Conservation (phyloP, 2,329 filamentous ascomycete genomes). For the Sporothrix protearum region DNA sequence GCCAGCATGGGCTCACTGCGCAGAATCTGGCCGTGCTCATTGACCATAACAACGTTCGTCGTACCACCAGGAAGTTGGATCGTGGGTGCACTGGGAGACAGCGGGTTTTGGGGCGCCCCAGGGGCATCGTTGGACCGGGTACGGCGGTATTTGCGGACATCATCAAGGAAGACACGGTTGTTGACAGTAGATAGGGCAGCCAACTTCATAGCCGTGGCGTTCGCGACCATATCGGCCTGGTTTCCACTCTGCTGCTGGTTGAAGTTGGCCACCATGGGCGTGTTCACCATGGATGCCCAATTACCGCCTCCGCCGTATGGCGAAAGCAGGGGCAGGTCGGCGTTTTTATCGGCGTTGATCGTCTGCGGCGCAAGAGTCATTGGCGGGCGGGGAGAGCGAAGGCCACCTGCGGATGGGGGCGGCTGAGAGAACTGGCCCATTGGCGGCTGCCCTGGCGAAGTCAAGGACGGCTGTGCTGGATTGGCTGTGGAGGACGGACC, state of each 20-base stretch:
- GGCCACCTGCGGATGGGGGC: conserved; percentile 63
- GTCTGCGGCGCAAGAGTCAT: conserved; percentile 66
- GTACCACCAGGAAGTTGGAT: conserved; percentile 63
- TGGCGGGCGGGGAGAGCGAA: conserved; percentile 76
- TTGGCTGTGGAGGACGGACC: conserved; percentile 53
- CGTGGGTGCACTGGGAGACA: conserved; percentile 64
- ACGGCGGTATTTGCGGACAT: conserved; percentile 93
- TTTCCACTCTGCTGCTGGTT: conserved; percentile 54
- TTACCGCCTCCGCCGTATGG: conserved; percentile 81
- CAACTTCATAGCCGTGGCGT: conserved; percentile 98
- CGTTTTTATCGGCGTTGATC: conserved; percentile 66
- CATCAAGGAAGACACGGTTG: conserved; percentile 93
- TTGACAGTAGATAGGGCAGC: conserved; percentile 96
- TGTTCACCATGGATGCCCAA: conserved; percentile 99
- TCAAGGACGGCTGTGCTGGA: conserved; percentile 64
- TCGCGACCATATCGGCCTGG: conserved; percentile 97
- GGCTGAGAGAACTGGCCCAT: conserved; percentile 97
- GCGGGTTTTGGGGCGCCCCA: conserved; percentile 54
- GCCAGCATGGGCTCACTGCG: conserved; percentile 80
- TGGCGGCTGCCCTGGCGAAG: conserved; percentile 67
- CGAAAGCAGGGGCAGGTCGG: conserved; percentile 80
- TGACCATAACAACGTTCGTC: conserved; percentile 90
- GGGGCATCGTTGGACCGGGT: conserved; percentile 82
- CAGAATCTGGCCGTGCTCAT: conserved; percentile 84
- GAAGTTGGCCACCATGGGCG: conserved; percentile 89